Evolutionary conservation across 2,329 filamentous ascomycete genomes (phyloP), one percentile per base, ranked within the genome.

Genomic region (Diaporthe sp.): DNA sequence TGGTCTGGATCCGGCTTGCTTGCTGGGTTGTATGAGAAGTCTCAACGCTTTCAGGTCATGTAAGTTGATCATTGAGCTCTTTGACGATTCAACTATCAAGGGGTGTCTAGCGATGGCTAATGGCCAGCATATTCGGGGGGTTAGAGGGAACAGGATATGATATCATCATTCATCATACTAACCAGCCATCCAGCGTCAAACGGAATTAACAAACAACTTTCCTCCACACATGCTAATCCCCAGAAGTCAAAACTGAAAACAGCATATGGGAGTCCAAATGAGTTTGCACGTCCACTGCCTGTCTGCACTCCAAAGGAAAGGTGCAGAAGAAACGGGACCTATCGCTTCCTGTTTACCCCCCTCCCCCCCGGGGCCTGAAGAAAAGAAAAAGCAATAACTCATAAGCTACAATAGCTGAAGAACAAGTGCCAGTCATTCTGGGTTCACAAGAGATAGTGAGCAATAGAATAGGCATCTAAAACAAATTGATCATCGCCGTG

Each of bases 81-180:
- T 53, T 42, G n/a, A 22, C 20, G 22, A n/a, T 49, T n/a, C 12
- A 34, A 17, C n/a, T 17, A 28, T 12, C 13, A 3, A 28, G 10
- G 28, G 20, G 25, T 44, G 58, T 42, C 65, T 70, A 6, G 13
- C 37, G 10, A 37, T 37, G 60, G 28, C 17, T n/a, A 47, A 15
- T 12, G 31, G 47, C 22, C 57, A 31, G 22, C 8, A n/a, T 67
- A 10, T 37, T 28, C 60, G n/a, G n/a, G 39, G 13, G 31, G 42
- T 17, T 12, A n/a, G 13, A 13, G 22, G 37, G 49, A 55, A 49
- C 34, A 12, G 17, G 25, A 65, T 39, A 65, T 73, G 71, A 73
- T 73, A 73, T 73, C 71, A 73, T 73, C 71, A 57, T 28, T 61
- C 47, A 53, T 44, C 58, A 73, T 55, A 17, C 42, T 37, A 49